A percentile compares a stretch with the other conserved stretches of the same genome.
phyloP scores from a whole-genome alignment of 495 filamentous ascomycete species.

The Platismatia glauca region DNA sequence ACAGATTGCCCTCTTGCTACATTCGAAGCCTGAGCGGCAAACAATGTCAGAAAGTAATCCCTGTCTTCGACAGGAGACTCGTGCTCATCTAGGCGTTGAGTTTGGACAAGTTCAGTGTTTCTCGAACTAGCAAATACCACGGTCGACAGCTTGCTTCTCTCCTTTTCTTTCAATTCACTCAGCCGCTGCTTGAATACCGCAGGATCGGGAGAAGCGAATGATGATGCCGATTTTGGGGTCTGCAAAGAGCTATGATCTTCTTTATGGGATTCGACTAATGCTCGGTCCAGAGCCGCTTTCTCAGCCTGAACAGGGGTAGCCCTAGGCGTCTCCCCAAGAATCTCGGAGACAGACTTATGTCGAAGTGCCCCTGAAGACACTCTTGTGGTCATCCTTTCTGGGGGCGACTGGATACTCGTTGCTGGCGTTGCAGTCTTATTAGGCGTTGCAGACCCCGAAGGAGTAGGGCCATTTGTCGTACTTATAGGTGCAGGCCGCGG shows the following conservation, averaged over 20 bases:
- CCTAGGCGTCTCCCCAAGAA: constrained; percentile 54
- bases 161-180: constrained; percentile 47
- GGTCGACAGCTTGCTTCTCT: constrained; percentile 59
- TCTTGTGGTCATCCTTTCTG: constrained; percentile 53
- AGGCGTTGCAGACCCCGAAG: constrained; percentile 17
- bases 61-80: constrained; percentile 40
- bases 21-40: constrained; percentile 57
- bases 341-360: constrained; percentile 67
- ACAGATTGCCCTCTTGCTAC: constrained; percentile 52
- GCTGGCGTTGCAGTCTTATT: constrained; percentile 15
- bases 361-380: constrained; percentile 58
- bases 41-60: constrained; percentile 79
- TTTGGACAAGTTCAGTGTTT: constrained; percentile 25
- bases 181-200: constrained; percentile 42
- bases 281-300: constrained; percentile 25
- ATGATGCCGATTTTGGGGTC: constrained; percentile 32
- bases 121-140: constrained; percentile 60
- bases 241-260: constrained; percentile 30
- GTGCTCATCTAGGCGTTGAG: constrained; percentile 33
- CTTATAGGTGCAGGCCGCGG: constrained; percentile 7
- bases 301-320: constrained; percentile 30
- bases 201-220: constrained; percentile 32
- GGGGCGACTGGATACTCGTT: constrained; percentile 28
- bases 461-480: constrained; percentile 7
- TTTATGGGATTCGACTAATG: constrained; percentile 25